Conservation (phyloP, 768 basidiomycete species). For the Termitomyces heimii region DNA sequence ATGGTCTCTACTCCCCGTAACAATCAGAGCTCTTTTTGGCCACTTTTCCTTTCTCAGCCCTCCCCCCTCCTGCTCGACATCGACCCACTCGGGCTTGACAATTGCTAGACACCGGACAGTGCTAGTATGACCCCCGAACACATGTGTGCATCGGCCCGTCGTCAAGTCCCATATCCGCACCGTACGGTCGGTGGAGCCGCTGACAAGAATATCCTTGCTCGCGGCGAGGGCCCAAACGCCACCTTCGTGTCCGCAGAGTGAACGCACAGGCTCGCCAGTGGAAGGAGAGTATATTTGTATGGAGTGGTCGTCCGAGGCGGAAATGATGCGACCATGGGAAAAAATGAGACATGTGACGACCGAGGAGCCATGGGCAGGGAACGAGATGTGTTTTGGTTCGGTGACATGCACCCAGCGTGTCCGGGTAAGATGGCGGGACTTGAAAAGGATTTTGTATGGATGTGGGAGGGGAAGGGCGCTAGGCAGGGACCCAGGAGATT, state of each 20-base stretch:
- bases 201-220: slow-evolving; percentile 82
- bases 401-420: slow-evolving; percentile 75
- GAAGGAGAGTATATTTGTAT: slow-evolving; percentile 92
- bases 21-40: slow-evolving; percentile 63
- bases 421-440: slow-evolving; percentile 77
- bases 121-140: slow-evolving; percentile 94
- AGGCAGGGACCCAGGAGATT: slow-evolving; percentile 17
- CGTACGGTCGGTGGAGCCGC: slow-evolving; percentile 90
- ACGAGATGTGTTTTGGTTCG: slow-evolving; percentile 71
- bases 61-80: slow-evolving; percentile 61
- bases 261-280: slow-evolving; percentile 67
- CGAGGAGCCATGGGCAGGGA: slow-evolving; percentile 82
- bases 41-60: slow-evolving; percentile 62
- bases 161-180: slow-evolving; percentile 69
- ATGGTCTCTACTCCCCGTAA: slow-evolving; percentile 70
- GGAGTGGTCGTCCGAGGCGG: slow-evolving; percentile 94
- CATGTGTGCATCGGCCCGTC: slow-evolving; percentile 79
- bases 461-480: slow-evolving; percentile 65
- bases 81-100: slow-evolving; percentile 86
- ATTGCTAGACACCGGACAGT: slow-evolving; percentile 96
- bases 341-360: slow-evolving; percentile 97
- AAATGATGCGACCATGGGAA: slow-evolving; percentile 92
- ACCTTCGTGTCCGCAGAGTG: slow-evolving; percentile 89
- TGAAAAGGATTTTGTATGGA: slow-evolving; percentile 91
- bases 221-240: slow-evolving; percentile 97